Evolutionary conservation across 108 stramenopile species (phyloP).

Genomic region (Fragilariopsis cylindrus): DNA sequence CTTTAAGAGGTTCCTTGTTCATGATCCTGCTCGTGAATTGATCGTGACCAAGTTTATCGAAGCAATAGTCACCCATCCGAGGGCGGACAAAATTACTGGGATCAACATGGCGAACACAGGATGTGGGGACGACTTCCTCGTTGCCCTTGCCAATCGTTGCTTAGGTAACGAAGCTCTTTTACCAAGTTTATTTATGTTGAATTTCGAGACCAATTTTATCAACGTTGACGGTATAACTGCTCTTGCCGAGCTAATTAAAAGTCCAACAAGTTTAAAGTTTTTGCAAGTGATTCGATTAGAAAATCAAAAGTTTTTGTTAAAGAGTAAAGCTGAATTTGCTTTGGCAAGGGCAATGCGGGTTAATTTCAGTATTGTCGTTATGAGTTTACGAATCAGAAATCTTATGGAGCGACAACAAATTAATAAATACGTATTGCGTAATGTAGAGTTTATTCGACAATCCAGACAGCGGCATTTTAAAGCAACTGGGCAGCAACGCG

Average conservation of each 20-base stretch:
- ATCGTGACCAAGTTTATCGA: constrained; percentile 49
- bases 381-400: constrained; percentile 37
- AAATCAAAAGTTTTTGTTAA: constrained; percentile 43
- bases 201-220: constrained; percentile 52
- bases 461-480: constrained; percentile 36
- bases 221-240: constrained; percentile 38
- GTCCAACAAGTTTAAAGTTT: constrained; percentile 26
- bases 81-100: constrained; percentile 31
- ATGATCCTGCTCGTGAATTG: constrained; percentile 32
- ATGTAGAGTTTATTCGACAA: constrained; percentile 46
- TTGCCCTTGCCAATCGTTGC: constrained; percentile 28
- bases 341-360: constrained; percentile 40
- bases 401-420: constrained; percentile 42
- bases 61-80: constrained; percentile 41
- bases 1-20: constrained; percentile 44
- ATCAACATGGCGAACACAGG: constrained; percentile 54
- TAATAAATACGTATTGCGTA: constrained; percentile 35
- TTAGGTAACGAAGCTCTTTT: constrained; percentile 21
- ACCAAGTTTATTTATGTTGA: constrained; percentile 35
- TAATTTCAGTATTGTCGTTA: constrained; percentile 38
- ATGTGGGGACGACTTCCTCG: constrained; percentile 39
- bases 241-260: constrained; percentile 30
- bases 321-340: constrained; percentile 38
- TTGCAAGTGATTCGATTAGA: constrained; percentile 48
- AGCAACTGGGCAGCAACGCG: constrained; percentile 33